phyloP scores from a whole-genome alignment of 2,329 filamentous ascomycete species.

The Phyllosticta capitalensis region DNA sequence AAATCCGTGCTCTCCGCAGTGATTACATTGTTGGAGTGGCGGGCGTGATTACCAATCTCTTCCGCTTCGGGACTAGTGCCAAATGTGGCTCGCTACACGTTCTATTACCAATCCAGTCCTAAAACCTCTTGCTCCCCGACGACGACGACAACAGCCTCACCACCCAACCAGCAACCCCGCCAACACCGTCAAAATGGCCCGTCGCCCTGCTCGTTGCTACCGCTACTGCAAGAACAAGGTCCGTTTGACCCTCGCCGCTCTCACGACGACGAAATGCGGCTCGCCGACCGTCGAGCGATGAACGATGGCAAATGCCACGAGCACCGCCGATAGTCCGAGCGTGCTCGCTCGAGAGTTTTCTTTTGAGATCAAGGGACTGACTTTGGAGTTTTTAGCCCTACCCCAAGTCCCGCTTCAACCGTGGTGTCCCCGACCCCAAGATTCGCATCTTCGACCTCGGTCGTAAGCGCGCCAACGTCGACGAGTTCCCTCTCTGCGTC shows the following conservation, averaged over 20 bases:
- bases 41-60: not conserved
- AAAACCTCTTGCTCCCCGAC: conserved; percentile 10
- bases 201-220: conserved; percentile 99
- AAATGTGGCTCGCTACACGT: not conserved
- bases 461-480: conserved; percentile 96
- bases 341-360: not conserved
- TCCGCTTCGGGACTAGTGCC: not conserved
- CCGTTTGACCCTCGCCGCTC: conserved; percentile 28
- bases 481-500: conserved; percentile 96
- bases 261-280: not conserved
- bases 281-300: not conserved
- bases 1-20: not conserved
- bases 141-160: conserved; percentile 4
- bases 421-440: conserved; percentile 79
- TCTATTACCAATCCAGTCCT: not conserved
- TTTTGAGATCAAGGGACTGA: not conserved
- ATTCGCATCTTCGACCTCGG: conserved; percentile 98
- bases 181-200: conserved; percentile 78
- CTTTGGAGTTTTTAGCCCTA: conserved; percentile 57
- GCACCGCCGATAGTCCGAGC: not conserved
- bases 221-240: conserved; percentile 99
- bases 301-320: not conserved
- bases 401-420: conserved; percentile 99
- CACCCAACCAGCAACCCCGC: conserved; percentile 37
- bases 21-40: not conserved